phyloP scores from a whole-genome alignment of 371 early-diverging fungal species.

The Chytridium lagenaria region DNA sequence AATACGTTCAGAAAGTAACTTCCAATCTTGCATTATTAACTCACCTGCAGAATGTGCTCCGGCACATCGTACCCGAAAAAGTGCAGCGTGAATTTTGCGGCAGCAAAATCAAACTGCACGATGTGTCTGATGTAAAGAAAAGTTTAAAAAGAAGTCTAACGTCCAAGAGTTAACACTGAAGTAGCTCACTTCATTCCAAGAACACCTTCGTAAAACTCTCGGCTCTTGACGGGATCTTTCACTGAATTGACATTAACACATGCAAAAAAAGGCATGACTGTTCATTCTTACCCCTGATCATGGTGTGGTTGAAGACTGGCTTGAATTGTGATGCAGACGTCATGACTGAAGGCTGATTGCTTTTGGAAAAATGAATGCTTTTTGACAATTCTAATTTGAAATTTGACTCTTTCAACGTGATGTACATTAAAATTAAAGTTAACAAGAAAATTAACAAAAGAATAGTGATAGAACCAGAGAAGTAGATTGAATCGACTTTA shows the following conservation, averaged over 20 bases:
- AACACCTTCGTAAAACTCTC: constrained; percentile 77
- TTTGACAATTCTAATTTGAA: too few species aligned
- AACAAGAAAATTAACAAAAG: too few species aligned
- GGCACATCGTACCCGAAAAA: constrained; percentile 75
- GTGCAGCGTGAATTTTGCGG: constrained; percentile 60
- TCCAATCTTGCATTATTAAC: neutral
- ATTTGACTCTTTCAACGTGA: too few species aligned
- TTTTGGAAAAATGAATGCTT: too few species aligned
- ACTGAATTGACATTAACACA: neutral
- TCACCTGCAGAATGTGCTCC: constrained; percentile 53
- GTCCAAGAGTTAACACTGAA: too few species aligned
- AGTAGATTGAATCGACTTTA: too few species aligned
- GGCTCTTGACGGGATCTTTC: constrained; percentile 72
- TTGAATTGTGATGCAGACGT: neutral
- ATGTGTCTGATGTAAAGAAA: constrained; percentile 51
- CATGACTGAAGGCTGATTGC: too few species aligned
- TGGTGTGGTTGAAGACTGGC: constrained; percentile 10
- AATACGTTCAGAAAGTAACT: neutral
- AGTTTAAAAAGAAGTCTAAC: too few species aligned
- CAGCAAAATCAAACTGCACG: constrained; percentile 59
- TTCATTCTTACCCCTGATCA: neutral
- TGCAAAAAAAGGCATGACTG: neutral
- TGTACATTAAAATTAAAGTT: too few species aligned
- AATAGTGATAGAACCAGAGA: too few species aligned
- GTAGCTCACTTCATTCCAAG: constrained; percentile 85